Evolutionary conservation across 805 yeast species (phyloP).

Genomic region (Wickerhamomyces chaumierensis): DNA sequence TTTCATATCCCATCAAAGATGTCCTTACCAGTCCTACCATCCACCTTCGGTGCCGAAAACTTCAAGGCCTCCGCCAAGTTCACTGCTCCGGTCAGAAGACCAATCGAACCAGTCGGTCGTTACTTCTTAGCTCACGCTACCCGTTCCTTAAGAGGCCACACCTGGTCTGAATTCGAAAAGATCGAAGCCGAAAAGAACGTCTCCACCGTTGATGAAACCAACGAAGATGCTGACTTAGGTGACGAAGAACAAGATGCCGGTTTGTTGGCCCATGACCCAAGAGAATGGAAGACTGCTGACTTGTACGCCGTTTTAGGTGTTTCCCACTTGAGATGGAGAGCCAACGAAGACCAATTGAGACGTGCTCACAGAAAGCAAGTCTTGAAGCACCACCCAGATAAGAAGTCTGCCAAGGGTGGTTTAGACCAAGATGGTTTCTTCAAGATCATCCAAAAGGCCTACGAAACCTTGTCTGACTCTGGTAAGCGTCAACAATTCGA

Average conservation of each 20-base stretch:
- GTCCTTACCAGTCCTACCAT: constrained; percentile 43
- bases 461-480: constrained; percentile 80
- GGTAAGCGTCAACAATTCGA: constrained; percentile 86
- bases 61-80: constrained; percentile 39
- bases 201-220: constrained; percentile 49
- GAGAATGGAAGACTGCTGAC: constrained; percentile 97
- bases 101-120: constrained; percentile 94
- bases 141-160: constrained; percentile 90
- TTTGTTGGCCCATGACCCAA: constrained; percentile 81
- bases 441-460: constrained; percentile 96
- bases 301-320: constrained; percentile 94
- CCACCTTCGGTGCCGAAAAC: constrained; percentile 36
- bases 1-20: too few relatives aligned
- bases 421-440: constrained; percentile 92
- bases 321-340: constrained; percentile 80
- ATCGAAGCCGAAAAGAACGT: constrained; percentile 87
- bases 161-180: constrained; percentile 96
- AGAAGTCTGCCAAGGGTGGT: constrained; percentile 80
- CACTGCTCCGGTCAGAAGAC: constrained; percentile 59
- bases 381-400: constrained; percentile 95
- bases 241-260: constrained; percentile 61
- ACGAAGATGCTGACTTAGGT: constrained; percentile 47
- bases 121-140: constrained; percentile 93
- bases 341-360: constrained; percentile 87
- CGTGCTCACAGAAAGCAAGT: constrained; percentile 97